These are phyloP conservation scores for Solanum hybrid DNA, from an alignment of 305 asterid species.

Conservation along the genomic window DNA sequence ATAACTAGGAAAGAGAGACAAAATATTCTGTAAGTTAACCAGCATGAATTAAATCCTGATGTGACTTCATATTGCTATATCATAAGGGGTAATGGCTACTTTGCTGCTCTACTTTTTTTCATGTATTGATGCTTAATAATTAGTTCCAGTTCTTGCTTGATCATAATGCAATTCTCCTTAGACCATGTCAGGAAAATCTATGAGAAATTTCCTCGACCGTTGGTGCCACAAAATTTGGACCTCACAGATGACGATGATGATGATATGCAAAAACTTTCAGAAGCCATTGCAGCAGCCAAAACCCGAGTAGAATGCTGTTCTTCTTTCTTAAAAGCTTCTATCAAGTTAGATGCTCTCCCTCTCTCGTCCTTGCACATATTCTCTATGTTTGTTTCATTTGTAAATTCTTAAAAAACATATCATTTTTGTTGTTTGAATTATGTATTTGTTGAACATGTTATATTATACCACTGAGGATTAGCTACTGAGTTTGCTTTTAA, in stretches of 20 bases:
- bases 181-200: constrained; percentile 70
- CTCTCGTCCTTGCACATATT: constrained; percentile 1
- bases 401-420: not conserved
- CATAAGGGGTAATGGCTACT: not conserved
- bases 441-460: not conserved
- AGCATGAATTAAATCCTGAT: not conserved
- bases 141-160: constrained; percentile 1
- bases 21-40: not conserved
- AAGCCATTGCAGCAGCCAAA: constrained; percentile 90
- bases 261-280: constrained; percentile 74
- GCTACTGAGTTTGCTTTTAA: not conserved
- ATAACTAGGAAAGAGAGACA: not conserved
- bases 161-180: constrained; percentile 28
- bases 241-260: constrained; percentile 73
- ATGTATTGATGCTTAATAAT: not conserved
- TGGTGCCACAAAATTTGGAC: constrained; percentile 83
- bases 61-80: not conserved
- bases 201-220: constrained; percentile 63
- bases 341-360: constrained; percentile 42
- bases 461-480: not conserved
- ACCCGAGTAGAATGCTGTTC: constrained; percentile 80
- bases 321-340: constrained; percentile 71
- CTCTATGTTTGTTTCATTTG: constrained; percentile 8
- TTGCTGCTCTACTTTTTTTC: not conserved
- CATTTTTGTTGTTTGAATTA: not conserved